A percentile compares a stretch with the other conserved stretches of the same genome.
Conservation (phyloP, 352 stramenopile genomes). For the Pythium diclinum region DNA sequence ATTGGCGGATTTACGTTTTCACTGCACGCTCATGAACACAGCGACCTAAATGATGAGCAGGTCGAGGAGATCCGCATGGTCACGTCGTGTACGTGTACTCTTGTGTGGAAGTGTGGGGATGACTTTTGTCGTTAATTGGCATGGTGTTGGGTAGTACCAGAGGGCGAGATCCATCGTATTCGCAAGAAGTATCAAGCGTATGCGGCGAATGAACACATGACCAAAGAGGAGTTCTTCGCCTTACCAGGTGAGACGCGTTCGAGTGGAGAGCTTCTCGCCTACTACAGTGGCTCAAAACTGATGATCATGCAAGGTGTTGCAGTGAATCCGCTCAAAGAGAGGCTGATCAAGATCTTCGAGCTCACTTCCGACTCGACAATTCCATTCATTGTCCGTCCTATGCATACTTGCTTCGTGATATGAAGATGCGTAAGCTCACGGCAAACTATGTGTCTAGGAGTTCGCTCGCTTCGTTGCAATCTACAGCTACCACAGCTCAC, state of each 20-base stretch:
- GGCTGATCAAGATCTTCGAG: slow-evolving; percentile 44
- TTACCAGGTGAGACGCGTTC: slow-evolving; percentile 8
- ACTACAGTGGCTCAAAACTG: background rate
- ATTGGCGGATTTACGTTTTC: background rate
- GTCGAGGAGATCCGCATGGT: slow-evolving; percentile 62
- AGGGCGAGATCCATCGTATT: slow-evolving; percentile 55
- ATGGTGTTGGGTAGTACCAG: slow-evolving; percentile 32
- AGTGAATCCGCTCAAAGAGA: slow-evolving; percentile 44
- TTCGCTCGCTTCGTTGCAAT: slow-evolving; percentile 49
- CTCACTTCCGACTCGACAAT: slow-evolving; percentile 22
- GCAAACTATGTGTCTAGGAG: slow-evolving; percentile 45
- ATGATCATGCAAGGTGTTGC: slow-evolving; percentile 24
- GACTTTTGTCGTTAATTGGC: background rate
- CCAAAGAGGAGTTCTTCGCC: slow-evolving; percentile 47
- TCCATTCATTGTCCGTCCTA: slow-evolving; percentile 32
- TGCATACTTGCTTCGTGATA: too few relatives aligned
- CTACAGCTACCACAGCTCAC: slow-evolving; percentile 60
- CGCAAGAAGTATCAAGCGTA: slow-evolving; percentile 17
- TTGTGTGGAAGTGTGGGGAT: background rate
- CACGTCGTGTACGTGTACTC: slow-evolving; percentile 38
- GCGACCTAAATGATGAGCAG: slow-evolving; percentile 54
- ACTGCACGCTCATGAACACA: slow-evolving; percentile 5
- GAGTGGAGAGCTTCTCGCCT: background rate
- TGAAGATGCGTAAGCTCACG: too few relatives aligned
- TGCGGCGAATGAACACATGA: slow-evolving; percentile 44